Base-by-base conservation (phyloP, 202 grass and related monocot species). In the Hordeum pubiflorum region DNA sequence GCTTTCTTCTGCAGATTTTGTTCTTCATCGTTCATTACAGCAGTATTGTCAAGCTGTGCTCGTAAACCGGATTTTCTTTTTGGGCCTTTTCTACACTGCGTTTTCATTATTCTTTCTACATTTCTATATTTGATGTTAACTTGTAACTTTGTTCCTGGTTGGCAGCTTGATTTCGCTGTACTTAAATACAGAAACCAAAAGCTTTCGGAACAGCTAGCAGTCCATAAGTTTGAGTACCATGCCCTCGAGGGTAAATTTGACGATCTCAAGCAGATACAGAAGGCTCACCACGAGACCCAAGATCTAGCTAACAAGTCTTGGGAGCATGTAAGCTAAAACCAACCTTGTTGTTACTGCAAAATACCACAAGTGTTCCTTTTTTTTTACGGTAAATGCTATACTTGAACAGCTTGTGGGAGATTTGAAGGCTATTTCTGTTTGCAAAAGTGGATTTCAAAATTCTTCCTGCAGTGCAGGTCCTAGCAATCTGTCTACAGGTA, bases 141-240 rank as follows among this genome's bases (percentile, higher is more conserved):
- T 46, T 58, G 37, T 65, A 27, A 46, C 7, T 85, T 33, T 26
- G 43, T 80, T 72, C 82, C 67, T 86, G 62, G 81, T 20, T 80
- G 83, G 32, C 82, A 91, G 81, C 84, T 91, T 82, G 86, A 86
- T 87, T 83, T 89, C 61, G 55, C 78, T 87, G 86, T 94, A 74
- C 84, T 91, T 31, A 81, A 89, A 82, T 94, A 89, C 79, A 91
- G 79, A 87, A 94, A 94, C 52, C 74, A 89, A 82, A 94, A 94
- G 34, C 86, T 91, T 81, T 62, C 20, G 57, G 89, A 91, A 77
- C 87, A 94, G 81, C 60, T 91, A 81, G 89, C 91, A 85, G 89
- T 90, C 69, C 79, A 91, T 64, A 94, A 89, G 70, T 78, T 86
- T 61, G 81, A 89, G 58, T 86, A 84, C 52, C 18, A 55, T 87